These are phyloP conservation scores for Tetradesmus lagerheimii DNA, from an alignment of 139 green algal species.

Conservation along the genomic window DNA sequence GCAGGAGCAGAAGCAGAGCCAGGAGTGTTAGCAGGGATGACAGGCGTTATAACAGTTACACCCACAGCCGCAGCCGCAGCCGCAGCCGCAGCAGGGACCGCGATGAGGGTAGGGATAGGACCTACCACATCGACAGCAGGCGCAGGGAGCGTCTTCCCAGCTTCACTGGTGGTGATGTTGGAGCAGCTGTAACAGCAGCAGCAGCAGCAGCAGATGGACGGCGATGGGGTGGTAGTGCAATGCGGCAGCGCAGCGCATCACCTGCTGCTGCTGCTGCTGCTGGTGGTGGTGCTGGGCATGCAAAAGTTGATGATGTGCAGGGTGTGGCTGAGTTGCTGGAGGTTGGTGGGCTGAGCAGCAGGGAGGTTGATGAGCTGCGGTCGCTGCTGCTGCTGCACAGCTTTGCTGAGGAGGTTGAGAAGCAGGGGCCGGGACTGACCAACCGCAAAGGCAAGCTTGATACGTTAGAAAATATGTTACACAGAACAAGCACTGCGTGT, in stretches of 20 bases:
- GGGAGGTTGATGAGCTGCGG: constrained; percentile 3
- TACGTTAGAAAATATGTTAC: too few species aligned
- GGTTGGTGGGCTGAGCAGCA: neutral
- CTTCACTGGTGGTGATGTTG: too few species aligned
- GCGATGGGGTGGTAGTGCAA: neutral
- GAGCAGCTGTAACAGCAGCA: too few species aligned
- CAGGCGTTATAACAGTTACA: neutral
- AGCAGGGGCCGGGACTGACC: neutral
- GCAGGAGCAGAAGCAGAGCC: neutral
- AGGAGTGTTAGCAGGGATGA: neutral
- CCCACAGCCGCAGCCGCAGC: neutral
- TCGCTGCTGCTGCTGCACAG: constrained; percentile 32
- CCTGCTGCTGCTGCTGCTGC: neutral
- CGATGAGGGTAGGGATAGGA: too few species aligned
- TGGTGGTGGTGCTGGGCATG: neutral
- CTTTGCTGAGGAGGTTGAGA: neutral
- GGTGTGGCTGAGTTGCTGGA: neutral
- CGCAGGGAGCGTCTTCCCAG: too few species aligned
- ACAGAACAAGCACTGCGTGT: too few species aligned
- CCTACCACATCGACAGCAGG: too few species aligned
- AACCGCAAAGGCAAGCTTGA: neutral
- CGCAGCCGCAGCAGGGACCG: neutral
- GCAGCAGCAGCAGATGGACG: neutral
- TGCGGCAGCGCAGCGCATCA: neutral
- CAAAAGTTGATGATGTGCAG: neutral